These are phyloP conservation scores for Chalciporus sp. DNA, from an alignment of 1,284 basidiomycete genomes.

Conservation along the genomic window DNA sequence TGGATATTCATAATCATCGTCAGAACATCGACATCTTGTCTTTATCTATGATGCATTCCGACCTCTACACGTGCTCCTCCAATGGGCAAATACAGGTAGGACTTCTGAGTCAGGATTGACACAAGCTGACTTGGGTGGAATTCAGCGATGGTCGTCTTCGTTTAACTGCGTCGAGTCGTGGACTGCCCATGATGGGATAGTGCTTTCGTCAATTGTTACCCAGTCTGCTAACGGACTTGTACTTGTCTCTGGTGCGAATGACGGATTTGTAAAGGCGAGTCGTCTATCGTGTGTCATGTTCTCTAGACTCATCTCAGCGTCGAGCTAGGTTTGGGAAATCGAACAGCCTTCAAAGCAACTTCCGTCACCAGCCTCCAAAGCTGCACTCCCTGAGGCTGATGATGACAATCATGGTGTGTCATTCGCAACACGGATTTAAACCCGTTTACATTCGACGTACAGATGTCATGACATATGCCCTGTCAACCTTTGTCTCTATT, in stretches of 20 bases:
- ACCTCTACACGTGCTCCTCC: slow-evolving; percentile 83
- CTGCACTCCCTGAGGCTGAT: slow-evolving; percentile 14
- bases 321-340: slow-evolving; percentile 58
- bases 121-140: slow-evolving; percentile 6
- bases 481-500: slow-evolving; percentile 87
- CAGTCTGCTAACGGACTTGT: slow-evolving; percentile 38
- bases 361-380: slow-evolving; percentile 8
- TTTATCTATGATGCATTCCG: slow-evolving; percentile 72
- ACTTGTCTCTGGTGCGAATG: slow-evolving; percentile 84
- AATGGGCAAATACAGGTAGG: slow-evolving; percentile 78
- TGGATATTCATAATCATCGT: neutral
- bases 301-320: neutral
- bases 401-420: slow-evolving; percentile 25
- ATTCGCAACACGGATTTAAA: neutral
- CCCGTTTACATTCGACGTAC: slow-evolving; percentile 12
- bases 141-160: slow-evolving; percentile 74
- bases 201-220: slow-evolving; percentile 75
- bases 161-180: slow-evolving; percentile 86
- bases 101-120: slow-evolving; percentile 7
- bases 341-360: slow-evolving; percentile 36
- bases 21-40: slow-evolving; percentile 80
- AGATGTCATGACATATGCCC: slow-evolving; percentile 71
- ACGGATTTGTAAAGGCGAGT: slow-evolving; percentile 77
- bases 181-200: slow-evolving; percentile 78
- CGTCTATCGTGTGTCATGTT: neutral